phyloP scores from a whole-genome alignment of 352 stramenopile species.

The Phytophthora quininea region DNA sequence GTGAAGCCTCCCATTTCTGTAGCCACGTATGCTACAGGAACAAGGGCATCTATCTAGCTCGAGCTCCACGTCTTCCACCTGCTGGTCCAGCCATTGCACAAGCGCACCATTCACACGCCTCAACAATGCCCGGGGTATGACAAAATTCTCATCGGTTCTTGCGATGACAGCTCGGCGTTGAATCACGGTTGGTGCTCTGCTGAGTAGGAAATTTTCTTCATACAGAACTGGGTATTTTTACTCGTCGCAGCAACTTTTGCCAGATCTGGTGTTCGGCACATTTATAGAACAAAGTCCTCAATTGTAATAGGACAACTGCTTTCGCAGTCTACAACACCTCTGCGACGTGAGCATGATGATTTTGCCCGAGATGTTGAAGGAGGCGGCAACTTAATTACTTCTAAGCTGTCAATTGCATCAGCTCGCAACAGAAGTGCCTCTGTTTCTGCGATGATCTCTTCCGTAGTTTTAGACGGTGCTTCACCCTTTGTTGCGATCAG shows the following conservation, averaged over 20 bases:
- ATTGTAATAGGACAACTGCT: not conserved
- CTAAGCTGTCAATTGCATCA: not conserved
- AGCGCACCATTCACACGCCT: not conserved
- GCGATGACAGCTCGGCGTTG: not conserved
- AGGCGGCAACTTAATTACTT: not conserved
- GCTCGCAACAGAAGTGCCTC: not conserved
- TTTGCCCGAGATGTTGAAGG: not conserved
- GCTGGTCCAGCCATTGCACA: not conserved
- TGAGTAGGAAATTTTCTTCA: not conserved
- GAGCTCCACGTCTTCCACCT: not conserved
- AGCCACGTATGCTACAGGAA: not conserved
- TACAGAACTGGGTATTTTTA: not conserved
- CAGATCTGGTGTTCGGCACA: not conserved
- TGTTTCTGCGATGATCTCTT: not conserved
- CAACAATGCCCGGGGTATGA: not conserved
- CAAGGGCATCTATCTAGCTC: not conserved
- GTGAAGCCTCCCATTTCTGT: conserved; percentile 1
- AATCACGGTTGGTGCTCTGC: not conserved
- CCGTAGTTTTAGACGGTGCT: not conserved
- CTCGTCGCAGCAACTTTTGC: not conserved
- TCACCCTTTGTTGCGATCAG: not conserved
- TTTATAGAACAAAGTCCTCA: not conserved
- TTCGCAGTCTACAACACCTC: not conserved
- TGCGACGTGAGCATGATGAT: not conserved
- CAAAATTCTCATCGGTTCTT: not conserved